Percentiles rank a stretch among this genome's conserved stretches.
Evolutionary conservation across 2,329 filamentous ascomycete genomes (phyloP).

Genomic region (Cercospora citrullina): DNA sequence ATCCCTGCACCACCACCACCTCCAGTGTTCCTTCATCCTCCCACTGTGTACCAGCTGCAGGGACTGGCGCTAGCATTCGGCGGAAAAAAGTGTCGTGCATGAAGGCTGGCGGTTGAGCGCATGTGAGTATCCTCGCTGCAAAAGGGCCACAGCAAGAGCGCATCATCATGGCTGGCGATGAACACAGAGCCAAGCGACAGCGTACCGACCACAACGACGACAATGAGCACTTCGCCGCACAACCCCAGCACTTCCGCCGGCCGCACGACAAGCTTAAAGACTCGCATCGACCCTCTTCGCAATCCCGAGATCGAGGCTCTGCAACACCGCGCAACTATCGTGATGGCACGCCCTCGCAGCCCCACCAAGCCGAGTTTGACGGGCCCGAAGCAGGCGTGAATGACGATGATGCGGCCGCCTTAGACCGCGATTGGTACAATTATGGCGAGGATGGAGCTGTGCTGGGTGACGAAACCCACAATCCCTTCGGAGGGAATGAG

Average conservation of each 20-base stretch:
- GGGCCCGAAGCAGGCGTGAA: slow-evolving; percentile 60
- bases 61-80: not conserved
- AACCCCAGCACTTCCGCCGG: slow-evolving; percentile 47
- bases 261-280: slow-evolving; percentile 24
- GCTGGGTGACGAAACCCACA: slow-evolving; percentile 89
- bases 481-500: slow-evolving; percentile 79
- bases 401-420: slow-evolving; percentile 68
- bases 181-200: slow-evolving; percentile 29
- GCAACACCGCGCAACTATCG: slow-evolving; percentile 24
- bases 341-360: slow-evolving; percentile 39
- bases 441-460: slow-evolving; percentile 80
- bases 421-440: slow-evolving; percentile 92
- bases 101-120: not conserved
- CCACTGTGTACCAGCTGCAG: not conserved
- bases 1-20: not conserved
- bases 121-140: slow-evolving; percentile 13
- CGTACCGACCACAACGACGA: slow-evolving; percentile 52
- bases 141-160: not conserved
- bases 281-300: slow-evolving; percentile 33
- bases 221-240: slow-evolving; percentile 47
- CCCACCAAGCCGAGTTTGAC: slow-evolving; percentile 59
- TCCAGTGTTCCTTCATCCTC: not conserved
- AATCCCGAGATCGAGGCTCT: not conserved
- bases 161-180: slow-evolving; percentile 24
- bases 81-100: not conserved